Conservation (phyloP, 129 eudicot species). For the Flaveria ramosissima region DNA sequence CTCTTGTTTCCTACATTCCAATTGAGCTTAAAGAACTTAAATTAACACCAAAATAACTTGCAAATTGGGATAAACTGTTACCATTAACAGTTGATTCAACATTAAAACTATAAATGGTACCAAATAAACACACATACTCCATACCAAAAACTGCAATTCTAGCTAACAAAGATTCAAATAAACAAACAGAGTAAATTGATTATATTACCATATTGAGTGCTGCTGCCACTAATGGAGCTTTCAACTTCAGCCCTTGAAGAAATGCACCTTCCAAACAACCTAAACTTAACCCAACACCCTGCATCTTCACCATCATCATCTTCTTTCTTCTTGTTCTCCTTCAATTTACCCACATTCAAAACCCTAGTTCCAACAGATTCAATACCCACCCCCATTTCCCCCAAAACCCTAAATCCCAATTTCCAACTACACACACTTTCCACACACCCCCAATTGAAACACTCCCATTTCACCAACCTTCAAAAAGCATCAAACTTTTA, state of each 20-base stretch:
- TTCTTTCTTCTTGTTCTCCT: conserved; percentile 44
- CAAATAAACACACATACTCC: conserved; percentile 9
- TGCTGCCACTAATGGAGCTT: conserved; percentile 59
- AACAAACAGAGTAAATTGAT: background rate
- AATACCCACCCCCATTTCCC: conserved; percentile 57
- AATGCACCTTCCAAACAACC: conserved; percentile 62
- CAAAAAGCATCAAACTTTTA: conserved; percentile 4
- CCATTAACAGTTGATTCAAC: background rate
- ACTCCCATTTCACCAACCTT: conserved; percentile 11
- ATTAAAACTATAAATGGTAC: background rate
- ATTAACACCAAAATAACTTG: background rate
- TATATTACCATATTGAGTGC: conserved; percentile 55
- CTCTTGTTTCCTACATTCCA: conserved; percentile 3
- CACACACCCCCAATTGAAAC: background rate
- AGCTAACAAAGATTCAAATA: too few species aligned
- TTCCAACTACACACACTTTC: conserved; percentile 18
- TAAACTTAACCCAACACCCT: conserved; percentile 69
- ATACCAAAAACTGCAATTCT: conserved; percentile 1
- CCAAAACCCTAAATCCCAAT: conserved; percentile 25
- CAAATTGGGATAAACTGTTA: conserved; percentile 13
- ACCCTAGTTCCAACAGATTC: conserved; percentile 42
- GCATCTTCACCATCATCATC: conserved; percentile 40
- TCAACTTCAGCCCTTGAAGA: conserved; percentile 69
- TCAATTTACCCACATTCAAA: conserved; percentile 39
- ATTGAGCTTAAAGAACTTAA: conserved; percentile 6